Evolutionary conservation across 1,139 yeast genomes (phyloP), one percentile per base, ranked within the genome.

Genomic region (Debaryomyces fabryi): DNA sequence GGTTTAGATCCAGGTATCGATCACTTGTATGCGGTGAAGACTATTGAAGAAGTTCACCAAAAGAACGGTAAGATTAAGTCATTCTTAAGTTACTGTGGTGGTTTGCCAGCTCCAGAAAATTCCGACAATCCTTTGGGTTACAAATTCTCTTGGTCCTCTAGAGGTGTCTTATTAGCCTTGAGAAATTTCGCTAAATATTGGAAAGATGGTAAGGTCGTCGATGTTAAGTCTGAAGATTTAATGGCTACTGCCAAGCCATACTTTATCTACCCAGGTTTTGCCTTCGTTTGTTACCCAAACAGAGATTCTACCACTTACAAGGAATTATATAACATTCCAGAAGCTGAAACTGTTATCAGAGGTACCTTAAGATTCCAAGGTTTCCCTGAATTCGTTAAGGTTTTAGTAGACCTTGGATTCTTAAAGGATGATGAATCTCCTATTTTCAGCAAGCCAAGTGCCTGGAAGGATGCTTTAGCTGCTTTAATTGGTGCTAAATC

Each of bases 1-100:
- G 96, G 96, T 60, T 82, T 93, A 71, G 99, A 93, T 69, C 99
- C 99, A 58, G 99, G 99, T 82, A 81, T 93, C 61, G 99, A 93
- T 72, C 99, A 93, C 75, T 82, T 93, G 72, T 93, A 93, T 68
- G 99, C 99, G 49, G 96, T 93, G 68, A 93, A 93, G 83, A 89
- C 98, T 59, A 89, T 93, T 67, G 96, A 90, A 69, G 99, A 93
- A 74, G 98, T 93, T 51, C 99, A 93, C 78, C 76, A 79, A 58
- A 81, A 81, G 35, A 91, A 91, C 57, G 99, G 99, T 68, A 89
- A 93, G 78, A 88, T 93, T 73, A 88, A 82, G 68, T 86, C 96
- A 21, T 93, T 93, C 83, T 78, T 92, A 62, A 89, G 97, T 10
- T 93, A 90, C 85, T 93, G 99, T 75, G 99, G 99, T 72, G 99